Percentiles rank a stretch among this genome's conserved stretches.
Evolutionary conservation across 2,329 filamentous ascomycete genomes (phyloP).

Genomic region (Lojkania enalia): DNA sequence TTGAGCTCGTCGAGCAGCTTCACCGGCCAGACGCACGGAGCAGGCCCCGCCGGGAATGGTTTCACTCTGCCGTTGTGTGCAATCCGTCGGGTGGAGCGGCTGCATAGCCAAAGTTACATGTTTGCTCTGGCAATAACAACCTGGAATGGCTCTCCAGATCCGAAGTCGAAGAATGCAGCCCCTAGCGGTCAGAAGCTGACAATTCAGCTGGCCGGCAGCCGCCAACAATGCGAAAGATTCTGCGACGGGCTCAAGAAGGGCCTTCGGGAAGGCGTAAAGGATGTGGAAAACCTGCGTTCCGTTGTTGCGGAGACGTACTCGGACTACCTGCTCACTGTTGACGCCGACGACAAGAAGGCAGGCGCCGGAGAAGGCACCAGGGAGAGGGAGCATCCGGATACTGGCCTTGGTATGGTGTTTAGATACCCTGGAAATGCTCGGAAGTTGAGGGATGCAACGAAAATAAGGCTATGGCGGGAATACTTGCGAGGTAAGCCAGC

Average conservation of each 20-base stretch:
- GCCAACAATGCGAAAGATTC: constrained; percentile 89
- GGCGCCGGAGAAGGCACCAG: constrained; percentile 40
- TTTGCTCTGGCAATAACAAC: constrained; percentile 95
- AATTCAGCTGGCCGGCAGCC: constrained; percentile 84
- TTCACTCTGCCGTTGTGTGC: constrained; percentile 93
- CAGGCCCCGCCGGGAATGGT: constrained; percentile 90
- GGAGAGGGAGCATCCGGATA: constrained; percentile 75
- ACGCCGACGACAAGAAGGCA: constrained; percentile 43
- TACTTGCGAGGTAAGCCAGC: constrained; percentile 68
- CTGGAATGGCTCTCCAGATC: constrained; percentile 70
- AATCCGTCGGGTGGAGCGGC: constrained; percentile 85
- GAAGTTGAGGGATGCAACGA: constrained; percentile 90
- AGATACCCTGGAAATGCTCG: constrained; percentile 92
- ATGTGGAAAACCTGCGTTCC: constrained; percentile 79
- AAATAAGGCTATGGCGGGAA: constrained; percentile 97
- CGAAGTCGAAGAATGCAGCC: constrained; percentile 49
- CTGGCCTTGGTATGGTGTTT: constrained; percentile 88
- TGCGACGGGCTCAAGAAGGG: constrained; percentile 95
- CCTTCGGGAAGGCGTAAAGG: constrained; percentile 81
- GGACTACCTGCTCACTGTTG: constrained; percentile 58
- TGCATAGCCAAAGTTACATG: constrained; percentile 89
- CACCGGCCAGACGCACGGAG: constrained; percentile 89
- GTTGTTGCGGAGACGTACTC: constrained; percentile 89
- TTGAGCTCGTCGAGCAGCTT: constrained; percentile 79
- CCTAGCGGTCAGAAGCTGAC: constrained; percentile 79